phyloP scores from a whole-genome alignment of 148 eudicot genomes.

The Pharnaceum exiguum region DNA sequence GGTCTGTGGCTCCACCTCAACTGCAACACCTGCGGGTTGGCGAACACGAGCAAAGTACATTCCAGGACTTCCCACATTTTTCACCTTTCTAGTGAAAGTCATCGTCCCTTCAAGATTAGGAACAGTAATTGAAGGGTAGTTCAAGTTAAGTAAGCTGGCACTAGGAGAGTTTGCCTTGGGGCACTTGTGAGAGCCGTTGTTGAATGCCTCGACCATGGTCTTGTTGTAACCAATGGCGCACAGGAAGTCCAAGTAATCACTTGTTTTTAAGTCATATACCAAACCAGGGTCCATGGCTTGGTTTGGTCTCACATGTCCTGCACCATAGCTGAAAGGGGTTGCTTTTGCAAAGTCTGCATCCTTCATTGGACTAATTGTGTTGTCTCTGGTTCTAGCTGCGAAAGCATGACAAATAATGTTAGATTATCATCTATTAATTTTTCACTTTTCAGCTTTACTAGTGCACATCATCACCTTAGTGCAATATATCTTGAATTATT shows the following conservation, averaged over 20 bases:
- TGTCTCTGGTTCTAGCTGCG: slow-evolving; percentile 17
- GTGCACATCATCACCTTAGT: too few species aligned
- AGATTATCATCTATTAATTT: not conserved
- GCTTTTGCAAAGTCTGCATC: slow-evolving; percentile 11
- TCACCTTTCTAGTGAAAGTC: slow-evolving; percentile 34
- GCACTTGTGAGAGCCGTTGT: not conserved
- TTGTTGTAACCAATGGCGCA: slow-evolving; percentile 18
- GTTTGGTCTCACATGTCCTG: slow-evolving; percentile 25
- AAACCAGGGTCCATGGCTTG: slow-evolving; percentile 29
- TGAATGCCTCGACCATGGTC: not conserved
- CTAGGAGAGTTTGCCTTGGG: too few species aligned
- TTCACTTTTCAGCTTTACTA: too few species aligned
- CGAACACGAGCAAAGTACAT: slow-evolving; percentile 22
- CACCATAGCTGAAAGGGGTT: slow-evolving; percentile 19
- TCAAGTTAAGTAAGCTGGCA: slow-evolving; percentile 18
- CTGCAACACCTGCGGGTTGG: slow-evolving; percentile 22
- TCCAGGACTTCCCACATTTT: slow-evolving; percentile 46
- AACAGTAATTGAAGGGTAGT: slow-evolving; percentile 41
- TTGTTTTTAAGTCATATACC: slow-evolving; percentile 15
- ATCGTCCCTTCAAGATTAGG: slow-evolving; percentile 14
- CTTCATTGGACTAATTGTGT: not conserved
- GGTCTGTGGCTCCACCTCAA: slow-evolving; percentile 30
- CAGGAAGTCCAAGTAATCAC: slow-evolving; percentile 20
- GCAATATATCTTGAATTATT: too few species aligned
- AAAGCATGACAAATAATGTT: not conserved